Conservation (phyloP, 768 basidiomycete genomes). For the Leccinum aurantiacum region DNA sequence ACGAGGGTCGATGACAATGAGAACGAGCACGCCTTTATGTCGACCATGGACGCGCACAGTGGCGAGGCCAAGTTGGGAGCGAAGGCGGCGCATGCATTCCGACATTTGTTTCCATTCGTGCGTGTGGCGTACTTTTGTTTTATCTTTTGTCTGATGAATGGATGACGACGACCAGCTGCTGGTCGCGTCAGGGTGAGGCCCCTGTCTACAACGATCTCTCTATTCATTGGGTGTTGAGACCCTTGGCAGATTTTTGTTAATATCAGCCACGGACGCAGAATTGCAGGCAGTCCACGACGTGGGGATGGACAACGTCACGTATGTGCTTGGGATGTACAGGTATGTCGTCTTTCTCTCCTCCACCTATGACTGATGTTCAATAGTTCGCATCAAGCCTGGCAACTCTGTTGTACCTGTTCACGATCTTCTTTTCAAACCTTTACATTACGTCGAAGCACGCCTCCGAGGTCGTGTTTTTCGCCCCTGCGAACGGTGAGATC, state of each 20-base stretch:
- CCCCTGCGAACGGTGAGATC: constrained; percentile 36
- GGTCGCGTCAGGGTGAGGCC: constrained; percentile 65
- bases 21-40: constrained; percentile 68
- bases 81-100: constrained; percentile 61
- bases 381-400: constrained; percentile 39
- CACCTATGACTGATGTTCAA: background rate
- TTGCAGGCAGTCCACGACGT: constrained; percentile 62
- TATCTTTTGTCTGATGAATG: constrained; percentile 5
- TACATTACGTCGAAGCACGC: constrained; percentile 47
- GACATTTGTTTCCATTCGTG: constrained; percentile 85
- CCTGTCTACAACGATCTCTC: background rate
- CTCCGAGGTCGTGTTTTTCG: constrained; percentile 20
- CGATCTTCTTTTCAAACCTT: constrained; percentile 67
- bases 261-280: constrained; percentile 91
- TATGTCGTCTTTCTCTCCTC: constrained; percentile 26
- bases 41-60: constrained; percentile 23
- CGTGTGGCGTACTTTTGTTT: constrained; percentile 33
- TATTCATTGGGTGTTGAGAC: background rate
- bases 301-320: constrained; percentile 91
- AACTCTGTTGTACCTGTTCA: constrained; percentile 76
- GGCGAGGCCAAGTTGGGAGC: constrained; percentile 18
- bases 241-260: constrained; percentile 69
- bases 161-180: constrained; percentile 49
- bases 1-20: constrained; percentile 44
- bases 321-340: constrained; percentile 83